Conservation (phyloP, 2,329 filamentous ascomycete genomes). For the Talaromyces sp. region DNA sequence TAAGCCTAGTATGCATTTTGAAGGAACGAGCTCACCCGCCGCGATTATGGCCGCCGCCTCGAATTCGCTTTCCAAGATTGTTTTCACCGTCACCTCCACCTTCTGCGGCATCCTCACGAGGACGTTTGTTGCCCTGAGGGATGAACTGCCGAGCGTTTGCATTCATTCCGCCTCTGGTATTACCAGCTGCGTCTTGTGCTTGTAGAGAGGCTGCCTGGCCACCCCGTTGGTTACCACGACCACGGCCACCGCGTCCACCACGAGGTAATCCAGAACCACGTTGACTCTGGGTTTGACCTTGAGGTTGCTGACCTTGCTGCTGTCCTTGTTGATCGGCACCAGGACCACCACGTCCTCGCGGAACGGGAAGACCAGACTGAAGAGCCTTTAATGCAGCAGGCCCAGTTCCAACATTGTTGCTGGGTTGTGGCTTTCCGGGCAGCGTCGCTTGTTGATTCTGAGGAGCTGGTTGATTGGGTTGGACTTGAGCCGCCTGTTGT, state of each 20-base stretch:
- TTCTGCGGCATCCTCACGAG: constrained; percentile 45
- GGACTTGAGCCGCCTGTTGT: background rate
- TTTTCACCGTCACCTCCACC: constrained; percentile 20
- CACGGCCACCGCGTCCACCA: constrained; percentile 36
- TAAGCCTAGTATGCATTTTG: constrained; percentile 3
- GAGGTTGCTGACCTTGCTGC: constrained; percentile 7
- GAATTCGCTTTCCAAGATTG: constrained; percentile 39
- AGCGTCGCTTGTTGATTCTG: constrained; percentile 20
- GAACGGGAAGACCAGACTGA: constrained; percentile 41
- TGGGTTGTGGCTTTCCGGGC: constrained; percentile 26
- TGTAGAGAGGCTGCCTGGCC: constrained; percentile 23
- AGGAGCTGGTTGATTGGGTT: constrained; percentile 20
- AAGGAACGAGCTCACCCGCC: constrained; percentile 16
- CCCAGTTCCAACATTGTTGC: constrained; percentile 22
- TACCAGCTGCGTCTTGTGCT: constrained; percentile 21
- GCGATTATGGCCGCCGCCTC: constrained; percentile 35
- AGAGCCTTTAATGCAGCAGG: constrained; percentile 38
- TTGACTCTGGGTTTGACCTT: background rate
- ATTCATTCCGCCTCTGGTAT: constrained; percentile 40
- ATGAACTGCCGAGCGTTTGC: constrained; percentile 50
- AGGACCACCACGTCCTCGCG: constrained; percentile 33
- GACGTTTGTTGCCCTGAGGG: constrained; percentile 51
- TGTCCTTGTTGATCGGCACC: background rate
- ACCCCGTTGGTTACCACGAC: constrained; percentile 25
- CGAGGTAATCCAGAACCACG: constrained; percentile 17